Evolutionary conservation across 208 protist species (phyloP).

Genomic region (Phytomonas sp.): DNA sequence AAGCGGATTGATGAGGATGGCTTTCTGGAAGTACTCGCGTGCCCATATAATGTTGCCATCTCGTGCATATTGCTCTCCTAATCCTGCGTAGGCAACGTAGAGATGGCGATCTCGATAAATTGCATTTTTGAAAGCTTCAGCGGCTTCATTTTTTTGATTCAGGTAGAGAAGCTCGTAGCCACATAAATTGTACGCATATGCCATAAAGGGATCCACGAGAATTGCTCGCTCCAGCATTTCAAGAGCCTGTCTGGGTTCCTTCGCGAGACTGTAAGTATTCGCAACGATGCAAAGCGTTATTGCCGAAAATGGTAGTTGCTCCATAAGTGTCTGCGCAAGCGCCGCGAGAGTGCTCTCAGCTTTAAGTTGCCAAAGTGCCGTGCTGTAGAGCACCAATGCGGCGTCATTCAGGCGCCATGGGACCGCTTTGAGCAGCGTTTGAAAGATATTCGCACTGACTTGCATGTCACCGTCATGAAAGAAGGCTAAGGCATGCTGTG

Average conservation of each 20-base stretch:
- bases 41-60: slow-evolving; percentile 89
- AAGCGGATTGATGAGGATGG: slow-evolving; percentile 79
- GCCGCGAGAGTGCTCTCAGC: slow-evolving; percentile 65
- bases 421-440: slow-evolving; percentile 23
- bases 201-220: slow-evolving; percentile 74
- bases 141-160: slow-evolving; percentile 90
- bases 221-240: slow-evolving; percentile 92
- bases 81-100: slow-evolving; percentile 96
- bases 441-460: slow-evolving; percentile 44
- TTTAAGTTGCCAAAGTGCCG: slow-evolving; percentile 93
- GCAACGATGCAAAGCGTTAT: slow-evolving; percentile 89
- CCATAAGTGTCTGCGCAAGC: slow-evolving; percentile 86
- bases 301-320: slow-evolving; percentile 76
- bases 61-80: slow-evolving; percentile 89
- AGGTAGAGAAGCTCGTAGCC: slow-evolving; percentile 93
- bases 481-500: slow-evolving; percentile 43
- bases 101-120: slow-evolving; percentile 85
- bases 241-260: slow-evolving; percentile 91
- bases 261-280: slow-evolving; percentile 92
- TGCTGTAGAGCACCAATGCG: slow-evolving; percentile 91
- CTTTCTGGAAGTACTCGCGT: slow-evolving; percentile 84
- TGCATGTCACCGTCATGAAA: slow-evolving; percentile 75
- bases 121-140: slow-evolving; percentile 83
- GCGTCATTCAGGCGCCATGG: slow-evolving; percentile 52
- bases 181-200: slow-evolving; percentile 91